These are phyloP conservation scores for Ceratocystis colombiana DNA, from an alignment of 2,329 filamentous ascomycete species.

Conservation along the genomic window DNA sequence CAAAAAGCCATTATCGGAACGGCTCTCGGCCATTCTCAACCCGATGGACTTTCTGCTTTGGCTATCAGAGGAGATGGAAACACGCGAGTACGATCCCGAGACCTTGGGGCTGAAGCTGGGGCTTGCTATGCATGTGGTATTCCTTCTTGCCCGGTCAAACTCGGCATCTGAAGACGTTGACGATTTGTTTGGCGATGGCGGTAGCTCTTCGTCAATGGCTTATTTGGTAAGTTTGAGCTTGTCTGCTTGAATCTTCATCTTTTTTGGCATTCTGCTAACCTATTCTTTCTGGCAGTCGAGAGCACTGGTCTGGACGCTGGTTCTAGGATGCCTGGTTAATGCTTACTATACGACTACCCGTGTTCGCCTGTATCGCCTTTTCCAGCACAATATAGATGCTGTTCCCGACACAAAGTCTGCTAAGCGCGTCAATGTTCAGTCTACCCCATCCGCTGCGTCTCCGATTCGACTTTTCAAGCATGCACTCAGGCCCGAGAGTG, in stretches of 20 bases:
- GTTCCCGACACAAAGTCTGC: slow-evolving; percentile 73
- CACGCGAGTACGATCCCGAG: slow-evolving; percentile 80
- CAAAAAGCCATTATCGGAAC: slow-evolving; percentile 65
- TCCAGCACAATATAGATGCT: slow-evolving; percentile 73
- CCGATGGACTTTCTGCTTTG: slow-evolving; percentile 83
- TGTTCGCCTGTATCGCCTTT: slow-evolving; percentile 79
- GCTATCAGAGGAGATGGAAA: slow-evolving; percentile 86
- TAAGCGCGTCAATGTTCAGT: slow-evolving; percentile 77
- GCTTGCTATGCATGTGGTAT: slow-evolving; percentile 63
- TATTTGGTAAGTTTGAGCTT: slow-evolving; percentile 44
- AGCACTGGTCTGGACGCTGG: slow-evolving; percentile 60
- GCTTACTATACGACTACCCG: slow-evolving; percentile 71
- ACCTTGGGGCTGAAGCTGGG: slow-evolving; percentile 67
- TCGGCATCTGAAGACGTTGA: slow-evolving; percentile 49
- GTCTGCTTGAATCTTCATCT: slow-evolving; percentile 22
- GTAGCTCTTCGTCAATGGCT: slow-evolving; percentile 54
- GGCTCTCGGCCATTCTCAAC: slow-evolving; percentile 70
- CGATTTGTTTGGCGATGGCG: slow-evolving; percentile 73
- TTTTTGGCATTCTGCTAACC: slow-evolving; percentile 16
- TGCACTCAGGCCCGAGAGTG: slow-evolving; percentile 56
- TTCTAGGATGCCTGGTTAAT: slow-evolving; percentile 59
- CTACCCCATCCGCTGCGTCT: slow-evolving; percentile 65
- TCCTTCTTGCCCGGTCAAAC: slow-evolving; percentile 76
- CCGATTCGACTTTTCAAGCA: slow-evolving; percentile 65
- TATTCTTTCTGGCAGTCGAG: slow-evolving; percentile 2